A percentile compares a stretch with the other conserved stretches of the same genome.
Evolutionary conservation across 208 protist genomes (phyloP).

Genomic region (Trichomonas gallinae): DNA sequence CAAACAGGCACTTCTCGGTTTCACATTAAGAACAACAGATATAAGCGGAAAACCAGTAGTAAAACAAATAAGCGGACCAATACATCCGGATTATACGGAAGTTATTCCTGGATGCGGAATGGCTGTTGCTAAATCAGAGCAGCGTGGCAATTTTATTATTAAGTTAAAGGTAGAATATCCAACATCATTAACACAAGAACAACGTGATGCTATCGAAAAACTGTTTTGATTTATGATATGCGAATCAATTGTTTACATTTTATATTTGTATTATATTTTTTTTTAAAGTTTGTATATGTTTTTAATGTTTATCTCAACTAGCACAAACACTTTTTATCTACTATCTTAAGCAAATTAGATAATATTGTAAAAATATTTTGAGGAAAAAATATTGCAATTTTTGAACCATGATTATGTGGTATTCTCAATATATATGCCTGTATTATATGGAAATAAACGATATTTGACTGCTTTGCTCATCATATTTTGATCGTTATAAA

Average conservation of each 20-base stretch:
- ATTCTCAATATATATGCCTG: no score
- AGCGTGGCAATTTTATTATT: not conserved
- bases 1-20: not conserved
- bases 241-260: not conserved
- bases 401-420: no score
- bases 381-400: no score
- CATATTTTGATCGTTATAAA: no score
- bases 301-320: not conserved
- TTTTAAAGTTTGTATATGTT: not conserved
- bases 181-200: not conserved
- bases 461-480: no score
- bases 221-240: not conserved
- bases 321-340: no score
- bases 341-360: no score
- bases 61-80: not conserved
- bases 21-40: not conserved
- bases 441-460: no score
- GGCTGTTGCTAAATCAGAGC: not conserved
- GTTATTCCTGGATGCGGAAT: not conserved
- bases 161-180: not conserved
- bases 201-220: not conserved
- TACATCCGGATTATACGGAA: not conserved
- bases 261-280: not conserved
- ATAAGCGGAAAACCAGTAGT: not conserved
- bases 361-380: no score